Percentiles rank a stretch among this genome's conserved stretches.
phyloP scores from a whole-genome alignment of 2,329 filamentous ascomycete genomes.

The Orbilia blumenaviensis region DNA sequence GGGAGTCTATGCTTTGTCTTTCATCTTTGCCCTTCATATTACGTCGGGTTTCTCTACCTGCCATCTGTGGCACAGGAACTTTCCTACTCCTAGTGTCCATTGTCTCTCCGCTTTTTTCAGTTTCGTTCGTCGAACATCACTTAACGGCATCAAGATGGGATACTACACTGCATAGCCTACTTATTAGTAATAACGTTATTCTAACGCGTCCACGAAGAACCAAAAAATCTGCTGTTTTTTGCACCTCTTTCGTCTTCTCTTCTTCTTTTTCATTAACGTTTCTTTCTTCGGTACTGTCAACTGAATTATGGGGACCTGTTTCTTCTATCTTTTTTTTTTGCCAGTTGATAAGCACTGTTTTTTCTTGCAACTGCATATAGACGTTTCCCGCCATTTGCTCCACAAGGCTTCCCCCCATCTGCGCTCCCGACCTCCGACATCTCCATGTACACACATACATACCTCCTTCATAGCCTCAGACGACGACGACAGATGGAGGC shows the following conservation, averaged over 20 bases:
- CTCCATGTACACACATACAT: background rate
- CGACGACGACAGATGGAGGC: background rate
- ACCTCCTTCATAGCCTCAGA: background rate
- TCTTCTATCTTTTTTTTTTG: constrained; percentile 3
- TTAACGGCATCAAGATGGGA: constrained; percentile 7
- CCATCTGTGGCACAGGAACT: background rate
- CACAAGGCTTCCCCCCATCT: background rate
- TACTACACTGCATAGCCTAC: constrained; percentile 14
- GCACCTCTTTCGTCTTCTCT: constrained; percentile 15
- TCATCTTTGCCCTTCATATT: background rate
- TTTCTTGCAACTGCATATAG: constrained; percentile 15
- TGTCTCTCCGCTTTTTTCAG: background rate
- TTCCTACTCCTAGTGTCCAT: background rate
- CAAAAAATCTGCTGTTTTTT: background rate
- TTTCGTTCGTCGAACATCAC: constrained; percentile 1
- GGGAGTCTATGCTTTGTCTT: constrained; percentile 34
- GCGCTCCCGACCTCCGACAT: background rate
- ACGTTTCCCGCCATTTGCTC: background rate
- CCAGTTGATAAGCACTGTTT: background rate
- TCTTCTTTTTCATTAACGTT: constrained; percentile 18
- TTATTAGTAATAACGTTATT: constrained; percentile 20
- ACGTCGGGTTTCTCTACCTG: background rate
- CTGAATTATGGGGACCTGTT: constrained; percentile 4
- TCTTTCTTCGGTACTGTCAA: background rate
- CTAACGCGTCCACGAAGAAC: constrained; percentile 8